Evolutionary conservation across 192 early-diverging fungal species (phyloP), one percentile per base, ranked within the genome.

Genomic region (Coemansia pectinata): DNA sequence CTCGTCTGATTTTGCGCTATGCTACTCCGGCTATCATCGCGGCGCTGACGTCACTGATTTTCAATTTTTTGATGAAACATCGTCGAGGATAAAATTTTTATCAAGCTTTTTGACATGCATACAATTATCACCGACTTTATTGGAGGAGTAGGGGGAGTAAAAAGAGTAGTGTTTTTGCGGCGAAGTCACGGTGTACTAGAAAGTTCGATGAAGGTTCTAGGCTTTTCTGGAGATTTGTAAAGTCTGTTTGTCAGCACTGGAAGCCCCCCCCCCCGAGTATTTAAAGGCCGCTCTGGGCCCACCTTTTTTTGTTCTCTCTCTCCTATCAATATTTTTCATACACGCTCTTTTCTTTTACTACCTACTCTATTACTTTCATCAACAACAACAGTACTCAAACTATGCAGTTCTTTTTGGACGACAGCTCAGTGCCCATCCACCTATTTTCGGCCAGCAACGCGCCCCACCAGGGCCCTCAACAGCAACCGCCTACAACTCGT

Each of bases 401-500:
- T 2, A 83, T 83, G 80, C 75, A 83, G 62, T 83, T 83, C 44
- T 83, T 68, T 14, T 57, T 83, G 17, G 72, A 74, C 39, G 78
- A 80, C 50, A 67, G 53, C 52, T 23, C 63, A 1, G 63, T 67
- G 5, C 80, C 80, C 29, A 77, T 83, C 63, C 60, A 63, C 44
- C 69, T 83, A 29, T 76, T 67, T 50, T 64, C 80, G 0, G 47
- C 74, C 8, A 68, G 65, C 65, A 82, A 69, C 62, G 80, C 80
- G n/a, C 72, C 74, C 14, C 62, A 34, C 15, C 74, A 52, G 11
- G 44, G 38, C 57, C 27, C 31, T 1, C 40, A 44, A 38, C 65
- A 33, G 25, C 40, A 44, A 38, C 65, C n/a, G 29, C 33, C 19
- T 17, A 17, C 52, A 40, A 14, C 62, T 38, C 71, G 59, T 29